Conservation (phyloP, 345 rosid genomes). For the Mangifera indica region DNA sequence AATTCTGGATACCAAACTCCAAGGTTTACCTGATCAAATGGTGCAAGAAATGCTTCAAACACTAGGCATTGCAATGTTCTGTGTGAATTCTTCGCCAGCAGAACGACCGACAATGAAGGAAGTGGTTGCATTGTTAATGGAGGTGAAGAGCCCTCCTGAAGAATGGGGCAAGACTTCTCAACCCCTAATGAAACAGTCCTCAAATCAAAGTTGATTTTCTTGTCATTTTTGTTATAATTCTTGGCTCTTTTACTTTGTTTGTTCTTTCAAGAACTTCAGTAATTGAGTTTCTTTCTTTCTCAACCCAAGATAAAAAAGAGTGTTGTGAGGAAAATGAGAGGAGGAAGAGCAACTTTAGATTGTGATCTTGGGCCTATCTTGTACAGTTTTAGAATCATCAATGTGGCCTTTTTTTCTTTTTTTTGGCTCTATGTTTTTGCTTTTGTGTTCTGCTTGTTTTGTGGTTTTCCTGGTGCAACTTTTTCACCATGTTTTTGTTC, state of each 20-base stretch:
- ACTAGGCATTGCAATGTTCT: slow-evolving; percentile 88
- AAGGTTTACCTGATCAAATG: slow-evolving; percentile 79
- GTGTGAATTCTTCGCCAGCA: slow-evolving; percentile 81
- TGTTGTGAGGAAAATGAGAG: neutral
- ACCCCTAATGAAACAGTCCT: slow-evolving; percentile 82
- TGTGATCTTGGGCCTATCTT: slow-evolving; percentile 25
- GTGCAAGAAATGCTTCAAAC: slow-evolving; percentile 98
- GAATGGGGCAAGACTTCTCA: slow-evolving; percentile 92
- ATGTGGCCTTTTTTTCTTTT: slow-evolving; percentile 31
- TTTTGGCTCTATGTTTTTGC: slow-evolving; percentile 20
- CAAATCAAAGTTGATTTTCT: slow-evolving; percentile 44
- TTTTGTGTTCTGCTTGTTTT: neutral
- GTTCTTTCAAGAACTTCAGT: slow-evolving; percentile 19
- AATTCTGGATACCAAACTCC: slow-evolving; percentile 74
- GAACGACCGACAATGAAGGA: slow-evolving; percentile 96
- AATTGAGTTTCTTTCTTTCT: slow-evolving; percentile 22
- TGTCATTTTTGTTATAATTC: neutral
- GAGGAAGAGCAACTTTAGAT: slow-evolving; percentile 14
- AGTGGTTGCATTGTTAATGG: slow-evolving; percentile 83
- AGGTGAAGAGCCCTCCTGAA: slow-evolving; percentile 85
- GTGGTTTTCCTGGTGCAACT: no score
- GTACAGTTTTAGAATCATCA: slow-evolving; percentile 59
- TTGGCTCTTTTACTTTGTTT: neutral
- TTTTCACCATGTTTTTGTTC: slow-evolving; percentile 12
- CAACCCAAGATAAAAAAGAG: slow-evolving; percentile 18